Percentiles rank a stretch among this genome's conserved stretches.
These are phyloP conservation scores for Vigna angularis DNA, from an alignment of 306 rosid genomes.

Conservation along the genomic window DNA sequence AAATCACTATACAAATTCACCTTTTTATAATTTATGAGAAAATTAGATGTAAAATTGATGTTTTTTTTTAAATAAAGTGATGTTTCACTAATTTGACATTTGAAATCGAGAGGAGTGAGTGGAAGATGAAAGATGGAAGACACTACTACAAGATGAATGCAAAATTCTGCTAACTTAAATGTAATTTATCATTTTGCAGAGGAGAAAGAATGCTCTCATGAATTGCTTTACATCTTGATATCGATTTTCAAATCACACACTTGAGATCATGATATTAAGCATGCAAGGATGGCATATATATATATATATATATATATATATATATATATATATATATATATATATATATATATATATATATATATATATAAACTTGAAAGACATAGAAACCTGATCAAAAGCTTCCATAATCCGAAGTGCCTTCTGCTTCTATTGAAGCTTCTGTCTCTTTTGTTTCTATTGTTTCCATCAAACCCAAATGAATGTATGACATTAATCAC, in stretches of 20 bases:
- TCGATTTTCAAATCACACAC: slow-evolving; percentile 33
- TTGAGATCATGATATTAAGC: slow-evolving; percentile 24
- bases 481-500: neutral
- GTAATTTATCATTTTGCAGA: slow-evolving; percentile 57
- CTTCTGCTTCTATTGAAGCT: neutral
- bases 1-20: too few species aligned
- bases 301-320: slow-evolving; percentile 8
- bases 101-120: neutral
- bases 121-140: neutral
- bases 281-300: slow-evolving; percentile 12
- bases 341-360: slow-evolving; percentile 6
- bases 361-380: slow-evolving; percentile 5
- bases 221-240: slow-evolving; percentile 67
- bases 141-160: neutral
- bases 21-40: too few species aligned
- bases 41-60: neutral
- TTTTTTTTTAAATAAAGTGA: neutral
- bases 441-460: neutral
- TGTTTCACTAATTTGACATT: neutral
- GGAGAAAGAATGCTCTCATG: slow-evolving; percentile 60
- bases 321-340: neutral
- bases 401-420: slow-evolving; percentile 21
- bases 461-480: neutral
- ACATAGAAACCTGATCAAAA: slow-evolving; percentile 20
- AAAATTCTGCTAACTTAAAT: slow-evolving; percentile 32